Conservation (phyloP, 192 early-diverging fungal genomes). For the Gigaspora rosea region DNA sequence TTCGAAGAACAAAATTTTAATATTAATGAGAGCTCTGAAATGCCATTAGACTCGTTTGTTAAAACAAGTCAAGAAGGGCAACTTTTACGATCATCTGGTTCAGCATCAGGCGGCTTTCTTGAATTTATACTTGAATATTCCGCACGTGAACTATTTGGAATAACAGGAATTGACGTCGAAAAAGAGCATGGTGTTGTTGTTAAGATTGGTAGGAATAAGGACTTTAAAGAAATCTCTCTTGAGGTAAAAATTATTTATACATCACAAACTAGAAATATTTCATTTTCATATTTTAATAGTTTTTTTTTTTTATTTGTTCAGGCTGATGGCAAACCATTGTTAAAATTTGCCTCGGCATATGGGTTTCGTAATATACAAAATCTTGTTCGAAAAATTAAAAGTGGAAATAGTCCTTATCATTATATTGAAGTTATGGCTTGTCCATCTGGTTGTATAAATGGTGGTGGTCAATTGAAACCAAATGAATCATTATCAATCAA, state of each 20-base stretch:
- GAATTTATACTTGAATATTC: slow-evolving; percentile 88
- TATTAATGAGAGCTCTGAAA: slow-evolving; percentile 50
- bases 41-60: slow-evolving; percentile 44
- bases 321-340: slow-evolving; percentile 49
- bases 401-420: slow-evolving; percentile 73
- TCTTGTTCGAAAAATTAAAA: slow-evolving; percentile 93
- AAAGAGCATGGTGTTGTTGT: slow-evolving; percentile 57
- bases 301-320: slow-evolving; percentile 36
- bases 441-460: slow-evolving; percentile 95
- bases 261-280: neutral
- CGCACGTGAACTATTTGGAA: slow-evolving; percentile 73
- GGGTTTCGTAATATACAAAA: slow-evolving; percentile 99
- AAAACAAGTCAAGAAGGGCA: slow-evolving; percentile 37
- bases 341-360: slow-evolving; percentile 87
- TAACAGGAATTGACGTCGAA: slow-evolving; percentile 61
- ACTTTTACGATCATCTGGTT: slow-evolving; percentile 70
- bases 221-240: slow-evolving; percentile 73
- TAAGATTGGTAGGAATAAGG: slow-evolving; percentile 78
- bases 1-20: slow-evolving; percentile 64
- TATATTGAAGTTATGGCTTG: slow-evolving; percentile 98
- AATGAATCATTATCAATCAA: slow-evolving; percentile 56
- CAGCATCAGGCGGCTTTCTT: slow-evolving; percentile 89
- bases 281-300: neutral
- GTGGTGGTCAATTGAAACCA: slow-evolving; percentile 90
- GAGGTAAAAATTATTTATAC: slow-evolving; percentile 18